Conservation (phyloP, 148 eudicot genomes). For the Chenopodium album region DNA sequence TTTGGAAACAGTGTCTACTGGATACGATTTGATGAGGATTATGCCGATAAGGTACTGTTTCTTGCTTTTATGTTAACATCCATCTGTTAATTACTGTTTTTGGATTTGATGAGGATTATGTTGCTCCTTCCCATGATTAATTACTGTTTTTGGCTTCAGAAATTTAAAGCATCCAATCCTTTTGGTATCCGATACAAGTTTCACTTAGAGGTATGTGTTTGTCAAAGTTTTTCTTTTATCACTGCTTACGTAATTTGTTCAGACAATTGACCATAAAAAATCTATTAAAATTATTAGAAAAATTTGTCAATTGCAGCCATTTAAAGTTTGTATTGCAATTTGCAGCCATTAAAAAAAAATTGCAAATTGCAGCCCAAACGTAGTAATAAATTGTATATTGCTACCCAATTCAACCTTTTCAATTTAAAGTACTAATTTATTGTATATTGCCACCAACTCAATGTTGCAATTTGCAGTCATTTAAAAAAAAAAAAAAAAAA, state of each 20-base stretch:
- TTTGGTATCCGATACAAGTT: constrained; percentile 93
- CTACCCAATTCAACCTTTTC: no score
- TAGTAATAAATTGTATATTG: no score
- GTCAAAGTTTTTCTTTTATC: neutral
- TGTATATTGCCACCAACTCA: no score
- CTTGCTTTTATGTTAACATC: constrained; percentile 15
- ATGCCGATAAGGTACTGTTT: constrained; percentile 55
- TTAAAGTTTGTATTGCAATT: no score
- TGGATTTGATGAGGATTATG: neutral
- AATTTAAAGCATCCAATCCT: constrained; percentile 82
- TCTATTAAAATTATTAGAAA: no score
- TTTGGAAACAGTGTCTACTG: constrained; percentile 93
- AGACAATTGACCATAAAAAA: neutral
- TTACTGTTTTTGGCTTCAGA: constrained; percentile 46
- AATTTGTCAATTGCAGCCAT: no score
- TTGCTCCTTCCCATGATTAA: constrained; percentile 5
- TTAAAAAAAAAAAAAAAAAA: no score
- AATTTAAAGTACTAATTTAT: no score
- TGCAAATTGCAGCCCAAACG: no score
- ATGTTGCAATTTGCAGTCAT: no score
- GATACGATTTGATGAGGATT: constrained; percentile 88
- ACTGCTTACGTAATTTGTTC: neutral
- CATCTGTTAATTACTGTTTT: constrained; percentile 1
- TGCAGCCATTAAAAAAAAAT: no score
- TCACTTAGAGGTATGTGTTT: constrained; percentile 77